phyloP scores from a whole-genome alignment of 768 basidiomycete genomes.

The Collybiopsis luxurians region DNA sequence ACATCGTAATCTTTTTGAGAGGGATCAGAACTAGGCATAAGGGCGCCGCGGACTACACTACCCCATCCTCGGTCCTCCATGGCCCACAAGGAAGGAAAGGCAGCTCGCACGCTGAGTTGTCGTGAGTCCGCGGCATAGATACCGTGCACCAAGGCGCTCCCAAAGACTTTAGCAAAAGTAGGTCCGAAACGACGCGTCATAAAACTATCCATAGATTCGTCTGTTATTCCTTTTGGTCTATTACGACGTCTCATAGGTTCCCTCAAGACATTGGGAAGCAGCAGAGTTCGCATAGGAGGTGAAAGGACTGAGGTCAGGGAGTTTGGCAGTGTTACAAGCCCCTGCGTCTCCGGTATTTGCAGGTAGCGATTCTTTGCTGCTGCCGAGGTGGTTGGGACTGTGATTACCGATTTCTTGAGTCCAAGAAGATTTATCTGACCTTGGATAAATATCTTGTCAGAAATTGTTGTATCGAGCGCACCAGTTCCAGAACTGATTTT shows the following conservation, averaged over 20 bases:
- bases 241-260: slow-evolving; percentile 59
- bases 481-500: slow-evolving; percentile 74
- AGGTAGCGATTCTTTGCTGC: slow-evolving; percentile 80
- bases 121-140: slow-evolving; percentile 90
- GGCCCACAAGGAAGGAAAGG: slow-evolving; percentile 74
- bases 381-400: slow-evolving; percentile 61
- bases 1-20: slow-evolving; percentile 38
- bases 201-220: slow-evolving; percentile 84
- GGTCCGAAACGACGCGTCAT: slow-evolving; percentile 71
- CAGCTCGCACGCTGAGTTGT: slow-evolving; percentile 67
- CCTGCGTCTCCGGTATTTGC: slow-evolving; percentile 46
- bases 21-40: slow-evolving; percentile 23
- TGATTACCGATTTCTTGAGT: slow-evolving; percentile 58
- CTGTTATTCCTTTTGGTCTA: slow-evolving; percentile 36
- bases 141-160: slow-evolving; percentile 85
- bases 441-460: slow-evolving; percentile 10
- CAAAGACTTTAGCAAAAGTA: slow-evolving; percentile 68
- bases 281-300: slow-evolving; percentile 35
- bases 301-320: slow-evolving; percentile 33
- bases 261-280: slow-evolving; percentile 52
- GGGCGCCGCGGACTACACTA: slow-evolving; percentile 62
- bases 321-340: slow-evolving; percentile 52
- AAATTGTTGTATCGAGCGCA: slow-evolving; percentile 32
- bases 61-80: slow-evolving; percentile 67
- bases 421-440: slow-evolving; percentile 74